phyloP scores from a whole-genome alignment of 2,329 filamentous ascomycete genomes.

The Magnaporthiopsis incrustans region DNA sequence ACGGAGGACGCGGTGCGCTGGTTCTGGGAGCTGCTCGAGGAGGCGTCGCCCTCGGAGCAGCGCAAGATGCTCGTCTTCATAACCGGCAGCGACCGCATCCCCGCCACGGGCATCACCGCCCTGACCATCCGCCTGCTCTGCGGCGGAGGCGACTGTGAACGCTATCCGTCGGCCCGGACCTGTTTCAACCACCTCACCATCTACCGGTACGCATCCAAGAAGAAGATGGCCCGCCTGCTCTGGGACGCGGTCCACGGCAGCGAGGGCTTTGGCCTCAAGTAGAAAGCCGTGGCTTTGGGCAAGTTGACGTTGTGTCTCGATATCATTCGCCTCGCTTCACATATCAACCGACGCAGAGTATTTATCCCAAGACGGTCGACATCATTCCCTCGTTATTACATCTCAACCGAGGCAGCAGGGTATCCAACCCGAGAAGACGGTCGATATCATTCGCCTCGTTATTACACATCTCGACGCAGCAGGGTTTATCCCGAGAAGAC shows the following conservation, averaged over 20 bases:
- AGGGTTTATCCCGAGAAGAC: too few relatives aligned
- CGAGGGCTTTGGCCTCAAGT: conserved; percentile 87
- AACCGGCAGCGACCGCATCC: conserved; percentile 84
- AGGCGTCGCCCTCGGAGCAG: conserved; percentile 59
- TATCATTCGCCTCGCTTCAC: too few relatives aligned
- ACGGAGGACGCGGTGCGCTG: conserved; percentile 63
- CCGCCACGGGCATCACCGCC: conserved; percentile 76
- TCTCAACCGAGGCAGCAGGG: too few relatives aligned
- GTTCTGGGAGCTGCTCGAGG: conserved; percentile 82
- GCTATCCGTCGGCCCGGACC: conserved; percentile 80
- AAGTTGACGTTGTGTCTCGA: too few relatives aligned
- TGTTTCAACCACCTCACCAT: conserved; percentile 84
- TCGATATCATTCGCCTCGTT: too few relatives aligned
- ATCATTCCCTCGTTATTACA: too few relatives aligned
- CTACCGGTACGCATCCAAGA: conserved; percentile 60
- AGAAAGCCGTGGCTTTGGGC: background rate
- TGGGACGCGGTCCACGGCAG: conserved; percentile 86
- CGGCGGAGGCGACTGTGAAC: conserved; percentile 62
- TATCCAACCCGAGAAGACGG: too few relatives aligned
- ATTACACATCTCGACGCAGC: too few relatives aligned
- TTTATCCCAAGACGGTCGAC: too few relatives aligned
- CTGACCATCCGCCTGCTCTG: conserved; percentile 69
- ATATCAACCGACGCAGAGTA: too few relatives aligned
- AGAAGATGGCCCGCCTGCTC: conserved; percentile 61
- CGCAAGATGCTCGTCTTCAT: conserved; percentile 77